Conservation (phyloP, 2,329 filamentous ascomycete species). For the Fonsecaea multimorphosa region DNA sequence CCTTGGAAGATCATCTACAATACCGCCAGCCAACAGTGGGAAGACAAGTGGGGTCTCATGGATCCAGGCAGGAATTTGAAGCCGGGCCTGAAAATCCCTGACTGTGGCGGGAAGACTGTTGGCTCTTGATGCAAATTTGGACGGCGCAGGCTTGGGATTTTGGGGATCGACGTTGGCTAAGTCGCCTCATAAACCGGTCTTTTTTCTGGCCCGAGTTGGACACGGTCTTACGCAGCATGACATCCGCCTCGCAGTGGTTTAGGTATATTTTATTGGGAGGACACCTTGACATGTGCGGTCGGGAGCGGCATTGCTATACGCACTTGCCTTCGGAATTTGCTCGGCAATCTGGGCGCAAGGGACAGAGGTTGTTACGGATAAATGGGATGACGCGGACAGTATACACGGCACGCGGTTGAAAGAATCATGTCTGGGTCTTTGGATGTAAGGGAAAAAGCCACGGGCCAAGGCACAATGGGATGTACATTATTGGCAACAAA, state of each 20-base stretch:
- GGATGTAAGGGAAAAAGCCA: not conserved
- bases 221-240: not conserved
- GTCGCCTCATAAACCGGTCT: not conserved
- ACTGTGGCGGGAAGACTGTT: slow-evolving; percentile 78
- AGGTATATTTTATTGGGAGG: not conserved
- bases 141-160: not conserved
- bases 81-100: slow-evolving; percentile 79
- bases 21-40: slow-evolving; percentile 73
- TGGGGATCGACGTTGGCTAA: not conserved
- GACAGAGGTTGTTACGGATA: not conserved
- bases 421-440: not conserved
- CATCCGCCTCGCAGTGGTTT: not conserved
- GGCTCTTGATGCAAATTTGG: slow-evolving; percentile 17
- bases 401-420: not conserved
- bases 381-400: not conserved
- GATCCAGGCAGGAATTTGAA: slow-evolving; percentile 85
- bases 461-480: not conserved
- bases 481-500: not conserved
- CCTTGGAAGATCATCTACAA: slow-evolving; percentile 88
- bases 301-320: not conserved
- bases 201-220: not conserved
- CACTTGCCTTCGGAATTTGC: not conserved
- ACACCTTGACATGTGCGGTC: not conserved
- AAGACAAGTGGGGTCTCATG: slow-evolving; percentile 95
- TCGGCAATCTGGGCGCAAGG: not conserved